Base-by-base conservation (phyloP, 148 eudicot species). In the Suaeda aralocaspica region DNA sequence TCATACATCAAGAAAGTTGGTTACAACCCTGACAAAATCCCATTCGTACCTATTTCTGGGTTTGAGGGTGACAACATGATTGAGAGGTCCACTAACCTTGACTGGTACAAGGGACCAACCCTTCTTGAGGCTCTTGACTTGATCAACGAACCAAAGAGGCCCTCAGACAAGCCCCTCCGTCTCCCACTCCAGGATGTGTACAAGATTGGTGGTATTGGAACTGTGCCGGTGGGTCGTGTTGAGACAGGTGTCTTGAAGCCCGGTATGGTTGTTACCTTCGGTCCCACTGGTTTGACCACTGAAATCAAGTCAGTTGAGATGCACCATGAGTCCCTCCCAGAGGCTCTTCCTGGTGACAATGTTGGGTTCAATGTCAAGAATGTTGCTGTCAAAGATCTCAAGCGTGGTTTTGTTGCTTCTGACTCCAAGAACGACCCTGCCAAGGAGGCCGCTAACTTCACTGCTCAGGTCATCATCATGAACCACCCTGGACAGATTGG, bases 401-500 rank as follows among this genome's bases (percentile, higher is more conserved):
- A 79, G 76, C 82, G 82, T 71, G 82, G 82, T 60, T 79, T 5
- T 26, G 82, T 79, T 46, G 82, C 82, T 36, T 79, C 82, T 18
- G 75, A 79, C 70, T 79, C 82, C 19, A 79, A 79, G 73, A 69
- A 75, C 15, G 82, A 79, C 66, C 82, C 82, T 9, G 82, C 82
- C 36, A 79, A 79, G 76, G 82, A 67, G 36, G 79, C 82, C 0
- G 76, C 82, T 59, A 75, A 25, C 71, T 79, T 79, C 67, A 71
- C 70, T 25, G 64, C 82, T 21, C 82, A 79, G 62, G 82, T 79
- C 52, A 79, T 79, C 76, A 79, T 79, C 76, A 79, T 79, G 82
- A 79, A 79, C 82, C 82, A 79, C 74, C 82, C 82, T 55, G 82
- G 82, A 13, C 82, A 79, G 59, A 79, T 79, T 7, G 82, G 79